phyloP scores from a whole-genome alignment of 371 early-diverging fungal genomes.

The Phascolomyces articulosus region DNA sequence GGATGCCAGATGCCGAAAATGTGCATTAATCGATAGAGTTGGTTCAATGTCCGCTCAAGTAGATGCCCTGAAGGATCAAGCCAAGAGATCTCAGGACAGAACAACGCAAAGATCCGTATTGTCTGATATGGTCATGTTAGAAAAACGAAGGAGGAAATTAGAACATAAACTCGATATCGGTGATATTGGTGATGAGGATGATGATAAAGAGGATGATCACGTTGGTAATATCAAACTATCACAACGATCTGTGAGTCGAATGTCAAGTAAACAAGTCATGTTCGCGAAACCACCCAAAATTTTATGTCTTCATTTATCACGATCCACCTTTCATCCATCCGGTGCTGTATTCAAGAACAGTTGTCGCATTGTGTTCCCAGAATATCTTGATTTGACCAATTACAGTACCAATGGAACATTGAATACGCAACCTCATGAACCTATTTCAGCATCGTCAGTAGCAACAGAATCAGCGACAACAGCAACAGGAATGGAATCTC shows the following conservation, averaged over 20 bases:
- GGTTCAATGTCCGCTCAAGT: constrained; percentile 30
- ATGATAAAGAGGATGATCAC: not conserved
- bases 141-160: constrained; percentile 17
- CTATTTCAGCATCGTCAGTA: constrained; percentile 45
- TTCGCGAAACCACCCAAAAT: constrained; percentile 61
- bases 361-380: constrained; percentile 61
- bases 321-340: constrained; percentile 64
- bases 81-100: constrained; percentile 43
- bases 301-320: constrained; percentile 74
- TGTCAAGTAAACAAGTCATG: constrained; percentile 64
- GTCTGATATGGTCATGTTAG: constrained; percentile 30
- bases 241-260: constrained; percentile 22
- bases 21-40: constrained; percentile 62
- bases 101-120: constrained; percentile 27
- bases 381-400: constrained; percentile 64
- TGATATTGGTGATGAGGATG: constrained; percentile 12
- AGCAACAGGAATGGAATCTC: constrained; percentile 1
- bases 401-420: constrained; percentile 60
- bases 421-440: constrained; percentile 52
- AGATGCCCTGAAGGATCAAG: constrained; percentile 40
- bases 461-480: constrained; percentile 6
- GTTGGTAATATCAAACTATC: not conserved
- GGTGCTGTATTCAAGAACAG: constrained; percentile 72
- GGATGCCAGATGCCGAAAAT: constrained; percentile 76
- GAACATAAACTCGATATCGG: constrained; percentile 12